A percentile compares a stretch with the other conserved stretches of the same genome.
Evolutionary conservation across 2,329 filamentous ascomycete species (phyloP).

Genomic region (Pseudocercospora fuligena): DNA sequence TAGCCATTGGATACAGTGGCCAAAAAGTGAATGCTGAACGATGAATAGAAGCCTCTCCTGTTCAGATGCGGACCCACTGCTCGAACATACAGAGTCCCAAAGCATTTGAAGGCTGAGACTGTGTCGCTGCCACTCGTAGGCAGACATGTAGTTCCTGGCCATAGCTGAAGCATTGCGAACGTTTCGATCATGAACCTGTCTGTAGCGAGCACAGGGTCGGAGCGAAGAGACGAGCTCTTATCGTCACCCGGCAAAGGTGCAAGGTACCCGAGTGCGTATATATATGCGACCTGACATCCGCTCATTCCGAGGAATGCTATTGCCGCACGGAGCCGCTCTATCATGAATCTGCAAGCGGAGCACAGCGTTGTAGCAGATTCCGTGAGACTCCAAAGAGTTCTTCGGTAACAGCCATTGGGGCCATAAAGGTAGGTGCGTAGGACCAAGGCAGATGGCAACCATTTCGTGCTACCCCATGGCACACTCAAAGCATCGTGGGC

Average conservation of each 20-base stretch:
- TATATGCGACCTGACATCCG: too few relatives aligned
- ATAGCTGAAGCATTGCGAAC: too few relatives aligned
- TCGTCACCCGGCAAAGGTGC: too few relatives aligned
- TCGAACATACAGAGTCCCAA: not conserved
- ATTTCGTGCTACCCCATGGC: not conserved
- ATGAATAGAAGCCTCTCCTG: not conserved
- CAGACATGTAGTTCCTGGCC: not conserved
- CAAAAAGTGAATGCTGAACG: not conserved
- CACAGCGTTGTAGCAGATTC: not conserved
- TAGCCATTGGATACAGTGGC: not conserved
- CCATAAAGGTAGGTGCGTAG: not conserved
- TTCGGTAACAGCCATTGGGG: too few relatives aligned
- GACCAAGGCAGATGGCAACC: slow-evolving; percentile 1
- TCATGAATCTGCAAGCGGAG: too few relatives aligned
- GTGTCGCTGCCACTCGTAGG: not conserved
- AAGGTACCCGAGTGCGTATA: too few relatives aligned
- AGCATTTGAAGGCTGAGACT: not conserved
- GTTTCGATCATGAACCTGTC: too few relatives aligned
- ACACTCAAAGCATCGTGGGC: not conserved
- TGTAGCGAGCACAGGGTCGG: too few relatives aligned
- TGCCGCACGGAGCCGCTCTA: too few relatives aligned
- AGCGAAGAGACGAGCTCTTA: too few relatives aligned
- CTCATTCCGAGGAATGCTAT: too few relatives aligned
- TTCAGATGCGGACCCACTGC: not conserved
- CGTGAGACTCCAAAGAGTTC: not conserved